These are phyloP conservation scores for Aspergillus sp. DNA, from an alignment of 2,329 filamentous ascomycete species.

Conservation along the genomic window DNA sequence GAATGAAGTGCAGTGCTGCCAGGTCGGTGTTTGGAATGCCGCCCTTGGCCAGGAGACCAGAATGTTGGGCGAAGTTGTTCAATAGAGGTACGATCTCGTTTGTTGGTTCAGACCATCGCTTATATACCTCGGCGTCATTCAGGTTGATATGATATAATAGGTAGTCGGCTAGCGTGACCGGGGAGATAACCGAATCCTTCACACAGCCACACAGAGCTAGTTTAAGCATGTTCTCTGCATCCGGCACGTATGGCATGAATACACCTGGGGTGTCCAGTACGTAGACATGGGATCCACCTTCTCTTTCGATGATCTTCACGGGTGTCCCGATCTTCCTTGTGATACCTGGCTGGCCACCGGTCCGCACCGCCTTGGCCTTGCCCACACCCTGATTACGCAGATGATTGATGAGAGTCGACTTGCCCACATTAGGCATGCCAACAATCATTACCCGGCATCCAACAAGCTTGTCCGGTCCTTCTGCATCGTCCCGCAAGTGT, in stretches of 20 bases:
- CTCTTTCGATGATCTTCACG: constrained; percentile 73
- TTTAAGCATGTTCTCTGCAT: constrained; percentile 89
- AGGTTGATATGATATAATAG: constrained; percentile 82
- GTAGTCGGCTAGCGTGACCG: constrained; percentile 82
- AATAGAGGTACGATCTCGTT: constrained; percentile 80
- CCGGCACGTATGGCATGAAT: constrained; percentile 86
- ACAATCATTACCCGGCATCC: constrained; percentile 86
- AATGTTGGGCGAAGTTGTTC: constrained; percentile 67
- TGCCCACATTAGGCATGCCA: constrained; percentile 97
- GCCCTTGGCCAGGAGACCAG: constrained; percentile 74
- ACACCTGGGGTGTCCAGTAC: constrained; percentile 92
- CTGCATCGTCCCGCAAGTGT: constrained; percentile 33
- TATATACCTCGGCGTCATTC: constrained; percentile 63
- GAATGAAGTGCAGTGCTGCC: constrained; percentile 76
- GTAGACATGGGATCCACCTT: constrained; percentile 67
- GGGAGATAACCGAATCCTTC: constrained; percentile 80
- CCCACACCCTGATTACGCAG: constrained; percentile 70
- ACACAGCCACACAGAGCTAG: constrained; percentile 89
- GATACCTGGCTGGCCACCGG: constrained; percentile 84
- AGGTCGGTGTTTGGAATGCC: constrained; percentile 70
- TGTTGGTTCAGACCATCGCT: constrained; percentile 67
- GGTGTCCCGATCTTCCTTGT: constrained; percentile 81
- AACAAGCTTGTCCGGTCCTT: constrained; percentile 57
- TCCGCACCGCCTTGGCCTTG: constrained; percentile 70
- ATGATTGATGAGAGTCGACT: constrained; percentile 89